Percentiles rank a stretch among this genome's conserved stretches.
These are phyloP conservation scores for Penicillium dipodomyicola DNA, from an alignment of 495 filamentous ascomycete genomes.

Conservation along the genomic window DNA sequence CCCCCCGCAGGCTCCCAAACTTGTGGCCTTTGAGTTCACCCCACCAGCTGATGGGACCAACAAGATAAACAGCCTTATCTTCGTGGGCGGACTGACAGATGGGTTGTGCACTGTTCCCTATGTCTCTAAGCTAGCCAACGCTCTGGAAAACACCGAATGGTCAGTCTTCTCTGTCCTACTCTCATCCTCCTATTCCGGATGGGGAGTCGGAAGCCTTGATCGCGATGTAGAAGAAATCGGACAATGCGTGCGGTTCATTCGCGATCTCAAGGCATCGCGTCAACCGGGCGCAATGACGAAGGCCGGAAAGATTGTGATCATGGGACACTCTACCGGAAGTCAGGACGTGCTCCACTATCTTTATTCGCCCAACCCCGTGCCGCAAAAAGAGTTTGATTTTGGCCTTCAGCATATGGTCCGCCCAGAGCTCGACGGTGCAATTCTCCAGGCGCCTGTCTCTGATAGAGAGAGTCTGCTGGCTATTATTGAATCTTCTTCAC, in stretches of 20 bases:
- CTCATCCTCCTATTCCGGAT: conserved; percentile 66
- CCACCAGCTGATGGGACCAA: conserved; percentile 26
- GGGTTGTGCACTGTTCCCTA: conserved; percentile 69
- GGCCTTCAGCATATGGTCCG: conserved; percentile 29
- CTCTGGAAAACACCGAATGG: conserved; percentile 60
- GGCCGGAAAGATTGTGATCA: conserved; percentile 65
- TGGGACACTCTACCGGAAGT: conserved; percentile 87
- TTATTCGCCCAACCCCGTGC: conserved; percentile 34
- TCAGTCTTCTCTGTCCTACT: conserved; percentile 61
- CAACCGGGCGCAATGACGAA: conserved; percentile 31
- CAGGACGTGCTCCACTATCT: conserved; percentile 85
- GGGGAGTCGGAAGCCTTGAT: conserved; percentile 65
- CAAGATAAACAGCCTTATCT: conserved; percentile 68
- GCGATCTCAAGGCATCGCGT: conserved; percentile 30
- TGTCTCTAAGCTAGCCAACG: conserved; percentile 49
- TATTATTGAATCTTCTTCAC: conserved; percentile 18
- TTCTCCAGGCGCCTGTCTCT: conserved; percentile 77
- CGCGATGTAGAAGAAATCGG: conserved; percentile 73
- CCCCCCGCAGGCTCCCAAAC: conserved; percentile 44
- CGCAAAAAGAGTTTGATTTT: conserved; percentile 23
- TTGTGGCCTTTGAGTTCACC: conserved; percentile 59
- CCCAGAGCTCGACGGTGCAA: conserved; percentile 68
- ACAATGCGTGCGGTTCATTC: conserved; percentile 69
- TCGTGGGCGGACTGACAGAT: conserved; percentile 82
- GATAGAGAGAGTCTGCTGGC: conserved; percentile 67